Percentiles rank a stretch among this genome's conserved stretches.
Evolutionary conservation across 768 basidiomycete genomes (phyloP).

Genomic region (Boletus bicolor): DNA sequence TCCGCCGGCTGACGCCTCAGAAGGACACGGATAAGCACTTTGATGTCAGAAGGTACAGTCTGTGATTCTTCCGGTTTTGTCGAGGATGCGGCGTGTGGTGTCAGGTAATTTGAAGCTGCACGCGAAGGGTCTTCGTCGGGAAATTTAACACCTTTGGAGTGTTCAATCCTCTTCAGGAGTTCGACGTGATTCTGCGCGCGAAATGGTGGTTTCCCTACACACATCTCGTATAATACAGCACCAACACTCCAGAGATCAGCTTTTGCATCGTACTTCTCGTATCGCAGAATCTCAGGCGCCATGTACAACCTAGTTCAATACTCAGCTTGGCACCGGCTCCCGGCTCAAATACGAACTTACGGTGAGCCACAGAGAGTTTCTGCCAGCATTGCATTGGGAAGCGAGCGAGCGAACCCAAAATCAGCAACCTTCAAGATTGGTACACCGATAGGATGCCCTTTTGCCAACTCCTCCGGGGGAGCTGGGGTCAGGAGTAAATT

Average conservation of each 20-base stretch:
- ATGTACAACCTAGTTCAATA: slow-evolving; percentile 73
- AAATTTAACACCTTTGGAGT: slow-evolving; percentile 87
- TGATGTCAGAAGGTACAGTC: slow-evolving; percentile 77
- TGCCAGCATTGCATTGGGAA: slow-evolving; percentile 91
- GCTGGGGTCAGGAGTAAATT: slow-evolving; percentile 89
- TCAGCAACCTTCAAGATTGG: slow-evolving; percentile 97
- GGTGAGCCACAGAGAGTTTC: slow-evolving; percentile 98
- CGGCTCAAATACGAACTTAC: slow-evolving; percentile 44
- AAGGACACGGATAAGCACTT: slow-evolving; percentile 79
- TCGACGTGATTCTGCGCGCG: slow-evolving; percentile 96
- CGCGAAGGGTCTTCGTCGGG: slow-evolving; percentile 80
- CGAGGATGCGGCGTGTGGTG: slow-evolving; percentile 15
- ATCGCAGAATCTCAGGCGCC: slow-evolving; percentile 97
- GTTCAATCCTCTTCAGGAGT: slow-evolving; percentile 88
- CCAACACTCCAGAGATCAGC: slow-evolving; percentile 99
- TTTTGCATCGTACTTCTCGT: slow-evolving; percentile 97
- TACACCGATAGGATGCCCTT: slow-evolving; percentile 88
- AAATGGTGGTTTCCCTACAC: slow-evolving; percentile 90
- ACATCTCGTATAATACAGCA: slow-evolving; percentile 94
- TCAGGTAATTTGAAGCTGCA: slow-evolving; percentile 33
- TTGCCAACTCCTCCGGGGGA: slow-evolving; percentile 69
- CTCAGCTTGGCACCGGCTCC: neutral
- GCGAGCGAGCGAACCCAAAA: slow-evolving; percentile 93
- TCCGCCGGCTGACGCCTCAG: slow-evolving; percentile 82
- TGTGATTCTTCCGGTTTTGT: slow-evolving; percentile 45